Conservation (phyloP, 495 filamentous ascomycete genomes). For the Xylaria nigripes region DNA sequence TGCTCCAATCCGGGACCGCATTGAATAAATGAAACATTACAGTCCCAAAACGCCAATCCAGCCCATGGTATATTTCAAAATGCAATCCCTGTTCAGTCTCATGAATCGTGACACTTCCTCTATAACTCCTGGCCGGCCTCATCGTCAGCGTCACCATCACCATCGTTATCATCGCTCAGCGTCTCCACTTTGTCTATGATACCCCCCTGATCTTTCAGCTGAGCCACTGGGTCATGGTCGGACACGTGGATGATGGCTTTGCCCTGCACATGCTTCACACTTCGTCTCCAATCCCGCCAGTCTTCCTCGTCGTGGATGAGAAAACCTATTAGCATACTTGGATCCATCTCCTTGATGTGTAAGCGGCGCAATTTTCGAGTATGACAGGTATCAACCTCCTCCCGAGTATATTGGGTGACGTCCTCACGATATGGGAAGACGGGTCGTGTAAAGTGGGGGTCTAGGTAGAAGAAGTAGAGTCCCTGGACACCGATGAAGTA, state of each 20-base stretch:
- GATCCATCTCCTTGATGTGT: slow-evolving; percentile 89
- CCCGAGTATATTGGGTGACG: slow-evolving; percentile 48
- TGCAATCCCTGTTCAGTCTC: slow-evolving; percentile 2
- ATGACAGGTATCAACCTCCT: slow-evolving; percentile 78
- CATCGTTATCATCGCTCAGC: slow-evolving; percentile 58
- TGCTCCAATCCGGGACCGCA: not conserved
- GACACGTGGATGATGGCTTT: slow-evolving; percentile 80
- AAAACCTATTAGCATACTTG: slow-evolving; percentile 98
- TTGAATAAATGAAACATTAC: slow-evolving; percentile 3
- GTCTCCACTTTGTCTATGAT: slow-evolving; percentile 88
- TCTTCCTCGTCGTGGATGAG: slow-evolving; percentile 74
- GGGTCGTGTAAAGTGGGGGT: slow-evolving; percentile 76
- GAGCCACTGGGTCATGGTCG: slow-evolving; percentile 50
- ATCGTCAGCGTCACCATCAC: slow-evolving; percentile 44
- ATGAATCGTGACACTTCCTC: slow-evolving; percentile 24
- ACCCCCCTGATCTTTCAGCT: slow-evolving; percentile 51
- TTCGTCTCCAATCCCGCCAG: slow-evolving; percentile 71
- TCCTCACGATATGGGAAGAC: slow-evolving; percentile 50
- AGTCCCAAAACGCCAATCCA: slow-evolving; percentile 7
- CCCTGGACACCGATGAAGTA: slow-evolving; percentile 97
- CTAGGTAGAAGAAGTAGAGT: slow-evolving; percentile 84
- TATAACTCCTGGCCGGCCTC: slow-evolving; percentile 12
- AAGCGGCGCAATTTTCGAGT: slow-evolving; percentile 75
- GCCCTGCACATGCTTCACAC: slow-evolving; percentile 59
- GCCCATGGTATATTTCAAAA: slow-evolving; percentile 18